phyloP scores from a whole-genome alignment of 176 grass and related monocot genomes.

The Olyra latifolia region DNA sequence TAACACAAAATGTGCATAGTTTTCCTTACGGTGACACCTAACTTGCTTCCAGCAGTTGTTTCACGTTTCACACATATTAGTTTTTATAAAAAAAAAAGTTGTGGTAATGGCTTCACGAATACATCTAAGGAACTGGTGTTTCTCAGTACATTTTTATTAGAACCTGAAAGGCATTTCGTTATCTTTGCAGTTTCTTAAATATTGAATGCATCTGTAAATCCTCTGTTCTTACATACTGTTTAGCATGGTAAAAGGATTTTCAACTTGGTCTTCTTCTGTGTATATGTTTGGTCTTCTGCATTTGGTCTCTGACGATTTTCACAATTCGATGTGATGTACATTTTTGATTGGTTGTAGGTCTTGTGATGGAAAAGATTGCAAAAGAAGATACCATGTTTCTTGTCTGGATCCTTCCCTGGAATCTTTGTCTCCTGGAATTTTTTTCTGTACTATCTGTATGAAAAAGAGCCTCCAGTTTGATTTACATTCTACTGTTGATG shows the following conservation, averaged over 20 bases:
- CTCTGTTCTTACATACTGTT: neutral
- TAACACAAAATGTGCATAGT: neutral
- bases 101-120: neutral
- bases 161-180: neutral
- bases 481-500: slow-evolving; percentile 55
- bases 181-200: neutral
- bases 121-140: neutral
- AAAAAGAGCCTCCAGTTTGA: slow-evolving; percentile 74
- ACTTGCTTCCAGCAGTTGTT: neutral
- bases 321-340: slow-evolving; percentile 13
- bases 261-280: slow-evolving; percentile 2
- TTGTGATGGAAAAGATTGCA: slow-evolving; percentile 79
- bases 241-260: slow-evolving; percentile 27
- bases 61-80: neutral
- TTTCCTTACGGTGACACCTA: neutral
- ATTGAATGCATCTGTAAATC: slow-evolving; percentile 2
- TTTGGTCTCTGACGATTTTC: slow-evolving; percentile 41
- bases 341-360: slow-evolving; percentile 43
- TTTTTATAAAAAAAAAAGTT: neutral
- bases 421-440: slow-evolving; percentile 50
- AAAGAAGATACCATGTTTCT: slow-evolving; percentile 64
- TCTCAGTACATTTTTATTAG: neutral
- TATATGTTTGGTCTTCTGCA: slow-evolving; percentile 36
- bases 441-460: slow-evolving; percentile 61
- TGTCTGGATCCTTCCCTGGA: slow-evolving; percentile 70